Evolutionary conservation across 768 basidiomycete species (phyloP), one percentile per base, ranked within the genome.

Genomic region (Hydnum rufescens): DNA sequence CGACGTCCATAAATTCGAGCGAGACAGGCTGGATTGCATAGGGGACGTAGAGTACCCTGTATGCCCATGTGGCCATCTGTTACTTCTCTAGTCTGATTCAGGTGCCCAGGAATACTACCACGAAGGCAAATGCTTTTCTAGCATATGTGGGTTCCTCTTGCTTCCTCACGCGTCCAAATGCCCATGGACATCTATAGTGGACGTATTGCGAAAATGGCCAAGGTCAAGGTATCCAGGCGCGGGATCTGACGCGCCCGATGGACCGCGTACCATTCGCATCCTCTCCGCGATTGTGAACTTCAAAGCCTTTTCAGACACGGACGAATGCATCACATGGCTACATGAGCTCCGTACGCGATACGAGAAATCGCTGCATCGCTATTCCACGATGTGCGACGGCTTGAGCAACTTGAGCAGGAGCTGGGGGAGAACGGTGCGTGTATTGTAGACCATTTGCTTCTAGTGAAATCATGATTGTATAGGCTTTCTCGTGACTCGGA

Each of bases 201-300:
- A 25, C 77, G 83, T 42, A 75, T 89, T 30, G 82, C 83, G 2
- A 70, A 65, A 49, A 78, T 83, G 0, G 81, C 86, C 3, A 71
- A 78, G 58, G 75, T 85, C 34, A 74, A 80, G 52, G 78, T 82
- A 62, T 90, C 93, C 63, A 78, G 71, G 68, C 82, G 51, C 75
- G 70, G 57, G 90, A 95, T 57, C 63, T 93, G 18, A 70, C 71
- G 52, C 71, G 69, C 44, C 90, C 1, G 80, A 85, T 4, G 67
- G 76, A 26, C 74, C 79, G 39, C 78, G 90, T 28, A 84, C 87
- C 0, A 71, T 80, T 28, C 70, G 74, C 51, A 69, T 83, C 36
- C 74, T 95, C 57, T 86, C 85, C 32, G 87, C 82, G 2, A 82
- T 93, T 58, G 85, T 92, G 69, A 95, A 95, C 66, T 87, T 92